Evolutionary conservation across 345 rosid species (phyloP).

Genomic region (Nephelium lappaceum): DNA sequence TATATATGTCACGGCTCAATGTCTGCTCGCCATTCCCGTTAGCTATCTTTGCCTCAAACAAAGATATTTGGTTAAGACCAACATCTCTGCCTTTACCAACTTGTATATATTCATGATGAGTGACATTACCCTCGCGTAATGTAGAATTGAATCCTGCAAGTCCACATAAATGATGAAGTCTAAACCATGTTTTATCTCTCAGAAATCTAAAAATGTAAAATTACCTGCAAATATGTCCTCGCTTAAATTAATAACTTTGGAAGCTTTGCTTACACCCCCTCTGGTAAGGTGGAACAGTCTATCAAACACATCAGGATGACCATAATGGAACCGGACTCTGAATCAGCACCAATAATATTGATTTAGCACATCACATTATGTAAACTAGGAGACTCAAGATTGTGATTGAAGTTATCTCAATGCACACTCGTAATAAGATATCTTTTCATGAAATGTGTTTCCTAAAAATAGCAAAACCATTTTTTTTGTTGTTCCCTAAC

Average conservation of each 20-base stretch:
- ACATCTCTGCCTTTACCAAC: constrained; percentile 97
- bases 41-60: constrained; percentile 92
- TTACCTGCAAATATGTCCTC: constrained; percentile 87
- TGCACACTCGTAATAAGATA: background rate
- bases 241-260: constrained; percentile 81
- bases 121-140: constrained; percentile 78
- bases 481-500: background rate
- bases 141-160: constrained; percentile 83
- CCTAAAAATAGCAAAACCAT: no score
- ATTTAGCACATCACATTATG: background rate
- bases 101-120: constrained; percentile 95
- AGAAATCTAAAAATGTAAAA: constrained; percentile 9
- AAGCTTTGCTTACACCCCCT: constrained; percentile 94
- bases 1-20: constrained; percentile 74
- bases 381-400: background rate
- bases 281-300: constrained; percentile 88
- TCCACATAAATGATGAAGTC: background rate
- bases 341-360: constrained; percentile 14
- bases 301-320: constrained; percentile 95
- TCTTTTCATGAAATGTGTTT: constrained; percentile 1
- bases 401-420: background rate
- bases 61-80: constrained; percentile 85
- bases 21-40: constrained; percentile 94
- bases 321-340: constrained; percentile 81
- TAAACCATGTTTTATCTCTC: background rate